Evolutionary conservation across 1,284 basidiomycete species (phyloP).

Genomic region (Cryptococcus floricola): DNA sequence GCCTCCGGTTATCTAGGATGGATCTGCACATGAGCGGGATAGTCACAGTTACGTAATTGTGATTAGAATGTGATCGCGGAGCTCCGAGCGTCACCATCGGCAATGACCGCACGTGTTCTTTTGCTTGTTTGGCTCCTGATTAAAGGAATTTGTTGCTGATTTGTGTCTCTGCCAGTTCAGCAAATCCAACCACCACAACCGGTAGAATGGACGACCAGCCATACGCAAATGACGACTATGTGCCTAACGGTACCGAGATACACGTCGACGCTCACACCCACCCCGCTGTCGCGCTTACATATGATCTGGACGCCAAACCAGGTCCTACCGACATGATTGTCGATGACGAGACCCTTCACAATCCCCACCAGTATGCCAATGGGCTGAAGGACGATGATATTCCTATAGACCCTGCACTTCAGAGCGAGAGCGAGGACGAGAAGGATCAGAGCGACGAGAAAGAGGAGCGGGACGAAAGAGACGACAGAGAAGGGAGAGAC

Average conservation of each 20-base stretch:
- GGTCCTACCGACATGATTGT: not conserved
- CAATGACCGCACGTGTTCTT: not conserved
- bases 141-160: not conserved
- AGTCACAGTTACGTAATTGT: too few relatives aligned
- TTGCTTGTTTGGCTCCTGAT: too few relatives aligned
- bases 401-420: not conserved
- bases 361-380: not conserved
- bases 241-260: not conserved
- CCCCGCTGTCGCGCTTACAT: not conserved
- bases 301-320: not conserved
- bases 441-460: constrained; percentile 5
- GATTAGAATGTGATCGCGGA: too few relatives aligned
- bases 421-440: not conserved
- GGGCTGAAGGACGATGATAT: not conserved
- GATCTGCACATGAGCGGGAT: too few relatives aligned
- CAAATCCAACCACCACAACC: not conserved
- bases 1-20: too few relatives aligned
- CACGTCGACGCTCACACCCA: not conserved
- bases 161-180: not conserved
- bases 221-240: not conserved
- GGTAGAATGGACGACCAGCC: not conserved
- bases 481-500: constrained; percentile 1
- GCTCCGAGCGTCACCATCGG: not conserved
- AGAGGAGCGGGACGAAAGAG: constrained; percentile 5
- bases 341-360: not conserved